Evolutionary conservation across 805 yeast genomes (phyloP).

Genomic region (Wickerhamiella sergipiensis): DNA sequence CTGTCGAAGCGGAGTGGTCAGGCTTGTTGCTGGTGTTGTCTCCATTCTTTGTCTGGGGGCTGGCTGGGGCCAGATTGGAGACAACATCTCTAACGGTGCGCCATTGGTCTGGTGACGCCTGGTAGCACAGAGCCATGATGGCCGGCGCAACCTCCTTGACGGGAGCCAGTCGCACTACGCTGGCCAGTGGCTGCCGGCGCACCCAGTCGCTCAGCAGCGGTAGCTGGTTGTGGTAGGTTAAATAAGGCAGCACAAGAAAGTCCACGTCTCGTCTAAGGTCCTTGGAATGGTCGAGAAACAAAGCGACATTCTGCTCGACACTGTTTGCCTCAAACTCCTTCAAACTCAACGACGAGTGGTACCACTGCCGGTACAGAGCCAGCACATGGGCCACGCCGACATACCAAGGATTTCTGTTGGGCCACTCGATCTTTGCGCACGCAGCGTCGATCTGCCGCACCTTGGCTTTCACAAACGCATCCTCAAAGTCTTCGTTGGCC

Average conservation of each 20-base stretch:
- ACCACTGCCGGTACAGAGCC: conserved; percentile 11
- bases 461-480: conserved; percentile 18
- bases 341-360: conserved; percentile 4
- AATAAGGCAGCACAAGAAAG: conserved; percentile 21
- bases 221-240: conserved; percentile 12
- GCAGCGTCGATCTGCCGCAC: conserved; percentile 19
- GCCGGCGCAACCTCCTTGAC: conserved; percentile 8
- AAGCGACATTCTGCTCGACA: conserved; percentile 8
- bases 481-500: conserved; percentile 3
- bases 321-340: conserved; percentile 13
- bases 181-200: conserved; percentile 8
- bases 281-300: conserved; percentile 11
- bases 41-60: background rate
- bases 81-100: conserved; percentile 5
- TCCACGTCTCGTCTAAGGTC: conserved; percentile 16
- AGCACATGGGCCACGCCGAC: conserved; percentile 21
- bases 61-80: conserved; percentile 1
- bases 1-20: too few relatives aligned
- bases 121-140: conserved; percentile 15
- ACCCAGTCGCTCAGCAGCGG: conserved; percentile 13
- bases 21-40: too few relatives aligned
- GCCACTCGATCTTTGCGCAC: conserved; percentile 12
- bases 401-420: conserved; percentile 17
- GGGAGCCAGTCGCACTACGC: conserved; percentile 9
- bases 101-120: conserved; percentile 2